Evolutionary conservation across 495 filamentous ascomycete species (phyloP), one percentile per base, ranked within the genome.

Genomic region (Penicillium malachiteum): DNA sequence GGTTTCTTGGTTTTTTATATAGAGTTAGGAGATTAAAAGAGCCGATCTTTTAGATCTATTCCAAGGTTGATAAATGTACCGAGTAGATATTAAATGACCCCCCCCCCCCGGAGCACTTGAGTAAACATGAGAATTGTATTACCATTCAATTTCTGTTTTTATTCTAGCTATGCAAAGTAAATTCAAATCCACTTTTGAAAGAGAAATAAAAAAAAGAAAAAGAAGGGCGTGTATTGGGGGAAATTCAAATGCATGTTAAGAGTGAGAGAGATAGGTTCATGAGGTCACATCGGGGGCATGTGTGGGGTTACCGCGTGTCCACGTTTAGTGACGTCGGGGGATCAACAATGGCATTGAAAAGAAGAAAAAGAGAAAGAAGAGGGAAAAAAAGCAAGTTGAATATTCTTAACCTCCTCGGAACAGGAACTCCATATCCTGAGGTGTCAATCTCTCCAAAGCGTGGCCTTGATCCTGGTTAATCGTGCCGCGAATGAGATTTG

Each of bases 401-500:
- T n/a, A 41, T 21, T 26, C 13, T 16, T 49, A 50, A 10, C 34
- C 3, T n/a, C 90, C 90, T 30, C 90, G 78, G 79, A 97, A 97
- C 55, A 98, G 72, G 75, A 98, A 98, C 70, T 95, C 85, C 80
- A 98, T 87, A 65, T 98, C 94, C 64, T 90, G 88, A 0, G 87
- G 81, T n/a, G 84, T 92, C 35, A 97, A 76, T 50, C 91, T 91
- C 63, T 97, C 90, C 83, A 96, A 85, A 0, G 92, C 89, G 18
- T 76, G 71, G 2, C 81, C 79, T 58, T 92, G 84, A 68, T 97
- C 92, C 47, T 89, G 87, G 68, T 97, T 96, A 66, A 98, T 91
- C 1, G 93, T 98, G 38, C 90, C 91, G 55, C 91, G 88, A 57
- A 98, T 97, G 85, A 98, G 89, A 54, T 89, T 90, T 0, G 90